Base-by-base conservation (phyloP, 768 basidiomycete genomes). In the Phlegmacium glaucopus region DNA sequence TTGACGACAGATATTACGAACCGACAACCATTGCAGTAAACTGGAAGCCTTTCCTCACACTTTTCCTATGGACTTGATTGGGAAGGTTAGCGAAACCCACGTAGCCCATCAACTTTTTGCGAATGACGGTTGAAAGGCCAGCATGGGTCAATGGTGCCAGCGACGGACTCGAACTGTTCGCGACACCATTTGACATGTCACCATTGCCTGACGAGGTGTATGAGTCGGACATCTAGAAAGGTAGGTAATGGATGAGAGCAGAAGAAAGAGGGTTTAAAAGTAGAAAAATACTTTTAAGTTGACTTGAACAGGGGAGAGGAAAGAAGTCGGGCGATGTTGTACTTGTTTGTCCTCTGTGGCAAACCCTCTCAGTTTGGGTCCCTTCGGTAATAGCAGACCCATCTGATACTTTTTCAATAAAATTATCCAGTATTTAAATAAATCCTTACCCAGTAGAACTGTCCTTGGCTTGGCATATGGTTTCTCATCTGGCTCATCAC, bases 1-100 rank as follows among this genome's bases (percentile, higher is more conserved):
- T 40, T 17, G 45, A 37, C 44, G 34, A 34, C 26, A 49, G 50
- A 53, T 55, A 45, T 44, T 40, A 85, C 93, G 61, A 57, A 95
- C 95, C 95, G 64, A 99, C 95, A 53, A 99, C 95, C 96, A 99
- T 98, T 56, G 85, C 79, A 45, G 94, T 95, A 75, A 99, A 99
- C 69, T 98, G 92, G 79, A 98, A 99, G 38, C 96, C 95, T 72
- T 94, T 97, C 75, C 93, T 80, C 40, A 96, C 89, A 61, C 93
- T 95, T 76, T 96, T 92, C 71, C 96, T 87, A 73, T 99, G 96
- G 38, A 98, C 95, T 70, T 99, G 96, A 79, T 99, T 98, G 42
- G 96, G 96, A 42, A 99, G 80, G 69, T 96, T 98, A 64, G 94
- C 92, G 64, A 99, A 95, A 43, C 92, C 92, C 50, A 95, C 92